Evolutionary conservation across 2,329 filamentous ascomycete species (phyloP).

Genomic region (Exophiala oligosperma): DNA sequence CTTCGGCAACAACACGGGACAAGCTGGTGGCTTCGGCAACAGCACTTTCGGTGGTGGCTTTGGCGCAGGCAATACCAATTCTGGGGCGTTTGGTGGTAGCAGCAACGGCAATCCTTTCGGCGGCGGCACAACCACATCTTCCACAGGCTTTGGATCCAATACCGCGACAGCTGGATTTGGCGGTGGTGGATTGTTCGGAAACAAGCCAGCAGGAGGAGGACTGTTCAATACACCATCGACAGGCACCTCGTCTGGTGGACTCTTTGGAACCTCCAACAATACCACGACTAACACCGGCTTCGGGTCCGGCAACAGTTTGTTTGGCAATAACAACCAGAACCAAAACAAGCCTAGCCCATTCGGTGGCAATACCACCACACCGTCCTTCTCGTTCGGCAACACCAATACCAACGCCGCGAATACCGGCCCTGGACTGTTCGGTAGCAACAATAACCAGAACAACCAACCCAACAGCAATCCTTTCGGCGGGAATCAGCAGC

Average conservation of each 20-base stretch:
- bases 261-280: conserved; percentile 50
- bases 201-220: conserved; percentile 32
- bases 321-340: conserved; percentile 36
- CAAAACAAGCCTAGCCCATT: conserved; percentile 37
- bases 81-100: conserved; percentile 25
- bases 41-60: conserved; percentile 51
- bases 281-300: too few species aligned
- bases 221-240: conserved; percentile 30
- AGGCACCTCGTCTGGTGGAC: conserved; percentile 35
- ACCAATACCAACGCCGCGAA: conserved; percentile 33
- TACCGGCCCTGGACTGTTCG: conserved; percentile 20
- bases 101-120: conserved; percentile 34
- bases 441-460: conserved; percentile 8
- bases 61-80: conserved; percentile 32
- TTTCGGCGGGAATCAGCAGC: too few species aligned
- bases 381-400: conserved; percentile 49
- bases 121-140: conserved; percentile 36
- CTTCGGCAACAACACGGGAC: conserved; percentile 78
- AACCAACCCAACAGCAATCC: too few species aligned
- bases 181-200: conserved; percentile 47
- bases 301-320: too few species aligned
- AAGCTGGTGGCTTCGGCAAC: conserved; percentile 77
- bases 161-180: conserved; percentile 40
- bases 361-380: too few species aligned
- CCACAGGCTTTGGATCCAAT: conserved; percentile 37